These are phyloP conservation scores for Rhexocercosporidium sp. DNA, from an alignment of 2,329 filamentous ascomycete species.

Conservation along the genomic window DNA sequence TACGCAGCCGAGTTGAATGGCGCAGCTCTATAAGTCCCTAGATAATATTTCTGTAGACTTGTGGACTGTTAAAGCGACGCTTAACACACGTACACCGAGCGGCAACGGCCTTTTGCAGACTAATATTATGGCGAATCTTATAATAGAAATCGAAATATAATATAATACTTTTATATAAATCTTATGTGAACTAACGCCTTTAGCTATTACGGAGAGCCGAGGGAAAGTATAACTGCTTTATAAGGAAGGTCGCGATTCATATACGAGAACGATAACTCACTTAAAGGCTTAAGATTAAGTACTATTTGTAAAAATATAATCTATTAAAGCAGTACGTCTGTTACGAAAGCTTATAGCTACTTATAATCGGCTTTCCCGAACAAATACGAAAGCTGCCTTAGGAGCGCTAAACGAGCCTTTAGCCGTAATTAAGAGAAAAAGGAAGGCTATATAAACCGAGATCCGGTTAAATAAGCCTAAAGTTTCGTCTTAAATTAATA, in stretches of 20 bases:
- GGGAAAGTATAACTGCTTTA: too few species aligned
- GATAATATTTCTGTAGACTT: conserved; percentile 15
- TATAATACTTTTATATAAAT: neutral
- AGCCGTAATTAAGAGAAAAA: conserved; percentile 8
- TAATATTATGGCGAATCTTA: neutral
- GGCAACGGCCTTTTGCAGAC: neutral
- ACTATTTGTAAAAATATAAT: conserved; percentile 1
- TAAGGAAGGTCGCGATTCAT: neutral
- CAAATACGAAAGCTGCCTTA: neutral
- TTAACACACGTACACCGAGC: conserved; percentile 2
- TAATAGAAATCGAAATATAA: neutral
- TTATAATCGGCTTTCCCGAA: neutral
- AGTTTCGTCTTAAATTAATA: conserved; percentile 5
- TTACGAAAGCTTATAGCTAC: neutral
- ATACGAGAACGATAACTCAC: conserved; percentile 5
- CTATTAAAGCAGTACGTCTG: conserved; percentile 1
- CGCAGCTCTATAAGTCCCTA: conserved; percentile 3
- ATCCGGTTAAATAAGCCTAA: conserved; percentile 2
- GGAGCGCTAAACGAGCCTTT: neutral
- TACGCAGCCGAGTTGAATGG: neutral
- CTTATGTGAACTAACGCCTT: neutral
- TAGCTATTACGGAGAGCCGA: neutral
- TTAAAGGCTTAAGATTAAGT: conserved; percentile 6
- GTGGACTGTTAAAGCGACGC: conserved; percentile 9
- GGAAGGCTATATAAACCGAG: conserved; percentile 10